phyloP scores from a whole-genome alignment of 1,284 basidiomycete species.

The Sanguinoderma infundibulare region DNA sequence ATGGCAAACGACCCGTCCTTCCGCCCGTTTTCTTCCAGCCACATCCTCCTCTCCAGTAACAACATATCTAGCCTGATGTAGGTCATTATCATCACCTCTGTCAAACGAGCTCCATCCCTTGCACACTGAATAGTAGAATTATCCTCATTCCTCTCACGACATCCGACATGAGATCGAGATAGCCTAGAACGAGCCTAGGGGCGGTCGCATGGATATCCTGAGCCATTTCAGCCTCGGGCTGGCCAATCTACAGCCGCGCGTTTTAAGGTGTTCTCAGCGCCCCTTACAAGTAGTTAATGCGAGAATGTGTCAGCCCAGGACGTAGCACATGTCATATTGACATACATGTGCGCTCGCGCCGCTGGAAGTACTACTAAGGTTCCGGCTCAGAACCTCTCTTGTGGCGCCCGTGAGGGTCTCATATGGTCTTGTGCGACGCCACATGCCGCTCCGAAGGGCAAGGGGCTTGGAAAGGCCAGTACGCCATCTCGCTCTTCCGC shows the following conservation, averaged over 20 bases:
- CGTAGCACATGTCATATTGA: conserved; percentile 6
- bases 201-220: too few relatives aligned
- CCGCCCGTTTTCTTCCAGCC: too few relatives aligned
- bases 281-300: conserved; percentile 8
- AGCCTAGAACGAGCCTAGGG: too few relatives aligned
- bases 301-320: conserved; percentile 6
- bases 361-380: not conserved
- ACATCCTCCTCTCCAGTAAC: too few relatives aligned
- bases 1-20: too few relatives aligned
- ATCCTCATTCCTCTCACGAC: too few relatives aligned
- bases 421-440: conserved; percentile 15
- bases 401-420: conserved; percentile 4
- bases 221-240: too few relatives aligned
- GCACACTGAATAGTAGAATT: too few relatives aligned
- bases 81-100: too few relatives aligned
- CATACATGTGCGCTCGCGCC: conserved; percentile 9
- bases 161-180: too few relatives aligned
- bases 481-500: not conserved
- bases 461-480: not conserved
- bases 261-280: conserved; percentile 13
- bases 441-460: conserved; percentile 1
- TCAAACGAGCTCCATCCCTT: too few relatives aligned
- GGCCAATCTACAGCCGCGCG: conserved; percentile 17
- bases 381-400: conserved; percentile 4
- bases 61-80: too few relatives aligned